Conservation (phyloP, 192 early-diverging fungal species). For the Mortierella claussenii region DNA sequence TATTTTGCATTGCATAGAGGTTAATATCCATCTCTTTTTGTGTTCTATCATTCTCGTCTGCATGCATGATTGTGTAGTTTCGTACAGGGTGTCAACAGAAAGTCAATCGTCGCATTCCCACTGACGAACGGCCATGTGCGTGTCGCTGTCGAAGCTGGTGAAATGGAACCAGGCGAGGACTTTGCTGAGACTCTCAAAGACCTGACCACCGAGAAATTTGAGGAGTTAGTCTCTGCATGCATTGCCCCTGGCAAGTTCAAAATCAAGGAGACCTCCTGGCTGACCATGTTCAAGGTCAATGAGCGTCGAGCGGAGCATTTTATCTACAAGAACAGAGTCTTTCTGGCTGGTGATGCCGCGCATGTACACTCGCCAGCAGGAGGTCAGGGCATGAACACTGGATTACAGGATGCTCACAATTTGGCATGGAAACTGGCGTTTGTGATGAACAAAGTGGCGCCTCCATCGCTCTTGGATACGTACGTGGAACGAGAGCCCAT, state of each 20-base stretch:
- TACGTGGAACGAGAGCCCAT: slow-evolving; percentile 29
- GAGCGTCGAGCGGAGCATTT: slow-evolving; percentile 41
- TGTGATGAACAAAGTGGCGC: slow-evolving; percentile 30
- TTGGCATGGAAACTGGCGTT: slow-evolving; percentile 58
- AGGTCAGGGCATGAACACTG: slow-evolving; percentile 56
- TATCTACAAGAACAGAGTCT: slow-evolving; percentile 46
- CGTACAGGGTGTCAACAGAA: slow-evolving; percentile 17
- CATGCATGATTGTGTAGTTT: slow-evolving; percentile 2
- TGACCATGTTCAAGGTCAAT: slow-evolving; percentile 31
- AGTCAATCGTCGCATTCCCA: slow-evolving; percentile 10
- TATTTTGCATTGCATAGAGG: not conserved
- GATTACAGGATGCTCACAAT: slow-evolving; percentile 56
- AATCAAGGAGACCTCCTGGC: slow-evolving; percentile 20
- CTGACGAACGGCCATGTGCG: slow-evolving; percentile 13
- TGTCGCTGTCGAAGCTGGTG: slow-evolving; percentile 4
- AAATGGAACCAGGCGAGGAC: slow-evolving; percentile 10
- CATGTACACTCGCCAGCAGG: slow-evolving; percentile 53
- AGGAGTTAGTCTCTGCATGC: slow-evolving; percentile 5
- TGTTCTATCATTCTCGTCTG: not conserved
- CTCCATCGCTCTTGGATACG: slow-evolving; percentile 7
- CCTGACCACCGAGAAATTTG: slow-evolving; percentile 21
- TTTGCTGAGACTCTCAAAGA: not conserved
- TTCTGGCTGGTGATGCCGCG: slow-evolving; percentile 58
- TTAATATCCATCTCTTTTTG: not conserved
- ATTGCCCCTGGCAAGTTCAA: slow-evolving; percentile 23